Evolutionary conservation across 148 eudicot species (phyloP), one percentile per base, ranked within the genome.

Genomic region (Polygonum aviculare): DNA sequence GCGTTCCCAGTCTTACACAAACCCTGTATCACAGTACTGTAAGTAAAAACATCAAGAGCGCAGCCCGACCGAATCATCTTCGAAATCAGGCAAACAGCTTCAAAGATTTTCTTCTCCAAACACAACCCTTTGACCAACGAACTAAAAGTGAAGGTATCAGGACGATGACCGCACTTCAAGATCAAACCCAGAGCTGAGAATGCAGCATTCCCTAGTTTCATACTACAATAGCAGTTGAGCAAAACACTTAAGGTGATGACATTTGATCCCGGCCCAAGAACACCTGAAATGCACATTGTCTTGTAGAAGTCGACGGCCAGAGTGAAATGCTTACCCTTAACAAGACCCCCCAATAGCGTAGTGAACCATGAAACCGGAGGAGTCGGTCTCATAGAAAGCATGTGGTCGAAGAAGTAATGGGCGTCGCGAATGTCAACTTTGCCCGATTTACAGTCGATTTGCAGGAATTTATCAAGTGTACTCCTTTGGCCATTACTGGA

Each of bases 61-160:
- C 74, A 77, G 74, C 83, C 83, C 62, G 78, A 78, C 16, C 59
- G 31, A 41, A 62, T 21, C 78, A 81, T 78, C 38, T 78, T 75
- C 51, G 69, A 16, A 18, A 74, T 54, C 60, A 75, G 9, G 9
- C 47, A 8, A 44, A 0, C 1, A 7, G 47, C 47, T 44, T 44
- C 47, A 44, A 44, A 44, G 9, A 2, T 44, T 44, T 44, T 44
- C 47, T 44, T 44, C 10, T 44, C 47, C 47, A 44, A 44, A 44
- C 74, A 81, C 62, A 81, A 69, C 71, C 81, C 83, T 41, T 75
- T 81, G 22, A 81, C 10, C 73, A 81, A 45, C 19, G 81, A 59
- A 18, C 60, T 74, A 78, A 49, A 81, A 31, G 80, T 78, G 41
- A 75, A 59, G 15, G 57, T 70, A 71, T 50, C 10, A 19, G 78